These are phyloP conservation scores for Falciphora oryzae DNA, from an alignment of 2,329 filamentous ascomycete species.

Conservation along the genomic window DNA sequence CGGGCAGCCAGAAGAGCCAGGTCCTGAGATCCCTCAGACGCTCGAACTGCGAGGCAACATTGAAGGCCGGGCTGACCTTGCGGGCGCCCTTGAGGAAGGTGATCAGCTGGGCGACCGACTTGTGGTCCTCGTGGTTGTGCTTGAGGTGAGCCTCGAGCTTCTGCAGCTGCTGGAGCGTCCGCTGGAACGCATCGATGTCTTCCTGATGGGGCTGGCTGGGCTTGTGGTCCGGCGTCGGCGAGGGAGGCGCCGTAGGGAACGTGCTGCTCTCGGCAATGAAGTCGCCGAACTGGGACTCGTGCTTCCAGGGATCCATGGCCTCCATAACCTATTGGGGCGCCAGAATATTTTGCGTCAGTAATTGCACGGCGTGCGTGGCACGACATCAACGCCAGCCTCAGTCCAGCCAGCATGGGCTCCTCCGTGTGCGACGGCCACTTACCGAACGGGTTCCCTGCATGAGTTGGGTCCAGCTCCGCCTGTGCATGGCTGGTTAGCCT, in stretches of 20 bases:
- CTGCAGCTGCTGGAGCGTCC: constrained; percentile 60
- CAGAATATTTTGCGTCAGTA: constrained; percentile 10
- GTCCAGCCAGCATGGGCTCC: neutral
- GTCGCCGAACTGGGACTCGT: constrained; percentile 79
- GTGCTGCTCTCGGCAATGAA: constrained; percentile 77
- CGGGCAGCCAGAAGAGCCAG: constrained; percentile 95
- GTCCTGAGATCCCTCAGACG: constrained; percentile 81
- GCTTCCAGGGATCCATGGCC: constrained; percentile 86
- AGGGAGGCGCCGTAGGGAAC: constrained; percentile 61
- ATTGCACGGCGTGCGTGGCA: neutral
- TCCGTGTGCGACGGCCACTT: constrained; percentile 31
- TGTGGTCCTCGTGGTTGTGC: constrained; percentile 63
- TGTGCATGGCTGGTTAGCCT: constrained; percentile 38
- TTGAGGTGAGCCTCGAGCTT: constrained; percentile 64
- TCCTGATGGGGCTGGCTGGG: constrained; percentile 61
- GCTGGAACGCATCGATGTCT: constrained; percentile 62
- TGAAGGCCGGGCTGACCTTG: constrained; percentile 62
- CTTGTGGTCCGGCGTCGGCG: constrained; percentile 55
- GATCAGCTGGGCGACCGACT: constrained; percentile 62
- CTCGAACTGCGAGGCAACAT: constrained; percentile 80
- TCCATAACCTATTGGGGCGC: constrained; percentile 61
- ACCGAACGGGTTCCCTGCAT: constrained; percentile 89
- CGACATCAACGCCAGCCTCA: constrained; percentile 21
- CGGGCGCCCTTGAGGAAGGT: constrained; percentile 67
- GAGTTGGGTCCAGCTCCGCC: constrained; percentile 87